Evolutionary conservation across 495 filamentous ascomycete species (phyloP).

Genomic region (Neurospora sp.): DNA sequence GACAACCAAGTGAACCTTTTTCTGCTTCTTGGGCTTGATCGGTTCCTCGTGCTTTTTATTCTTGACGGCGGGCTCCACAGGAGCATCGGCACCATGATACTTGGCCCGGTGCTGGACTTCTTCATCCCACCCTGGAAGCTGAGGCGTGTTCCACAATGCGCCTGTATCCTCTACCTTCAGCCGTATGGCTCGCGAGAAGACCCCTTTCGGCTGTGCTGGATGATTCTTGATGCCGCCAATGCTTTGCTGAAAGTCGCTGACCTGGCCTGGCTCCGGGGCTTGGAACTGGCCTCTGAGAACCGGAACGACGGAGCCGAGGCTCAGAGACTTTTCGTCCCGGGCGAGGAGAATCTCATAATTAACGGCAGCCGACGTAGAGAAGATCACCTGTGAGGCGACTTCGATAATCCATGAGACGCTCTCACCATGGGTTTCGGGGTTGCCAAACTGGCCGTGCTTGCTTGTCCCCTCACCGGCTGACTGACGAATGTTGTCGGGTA

Average conservation of each 20-base stretch:
- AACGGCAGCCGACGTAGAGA: constrained; percentile 80
- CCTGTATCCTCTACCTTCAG: constrained; percentile 78
- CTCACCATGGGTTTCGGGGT: constrained; percentile 27
- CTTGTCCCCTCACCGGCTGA: constrained; percentile 21
- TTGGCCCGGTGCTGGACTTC: constrained; percentile 21
- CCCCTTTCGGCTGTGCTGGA: constrained; percentile 51
- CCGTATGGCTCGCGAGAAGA: constrained; percentile 67
- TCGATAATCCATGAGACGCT: constrained; percentile 84
- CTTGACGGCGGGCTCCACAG: constrained; percentile 7
- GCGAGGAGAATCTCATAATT: constrained; percentile 80
- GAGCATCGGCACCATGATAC: constrained; percentile 13
- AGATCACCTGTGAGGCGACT: constrained; percentile 82
- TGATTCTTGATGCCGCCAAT: constrained; percentile 32
- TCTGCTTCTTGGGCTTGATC: constrained; percentile 34
- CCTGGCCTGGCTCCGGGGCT: constrained; percentile 48
- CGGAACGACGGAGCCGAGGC: constrained; percentile 47
- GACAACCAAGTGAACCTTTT: constrained; percentile 82
- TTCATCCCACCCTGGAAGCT: constrained; percentile 57
- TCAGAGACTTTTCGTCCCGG: constrained; percentile 73
- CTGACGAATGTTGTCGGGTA: constrained; percentile 60
- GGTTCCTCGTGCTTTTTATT: constrained; percentile 3
- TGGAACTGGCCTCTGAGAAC: constrained; percentile 33
- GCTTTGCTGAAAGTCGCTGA: constrained; percentile 59
- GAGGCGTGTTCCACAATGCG: constrained; percentile 80
- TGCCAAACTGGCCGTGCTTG: constrained; percentile 25